Evolutionary conservation across 306 rosid species (phyloP).

Genomic region (Abrus pulchellus): DNA sequence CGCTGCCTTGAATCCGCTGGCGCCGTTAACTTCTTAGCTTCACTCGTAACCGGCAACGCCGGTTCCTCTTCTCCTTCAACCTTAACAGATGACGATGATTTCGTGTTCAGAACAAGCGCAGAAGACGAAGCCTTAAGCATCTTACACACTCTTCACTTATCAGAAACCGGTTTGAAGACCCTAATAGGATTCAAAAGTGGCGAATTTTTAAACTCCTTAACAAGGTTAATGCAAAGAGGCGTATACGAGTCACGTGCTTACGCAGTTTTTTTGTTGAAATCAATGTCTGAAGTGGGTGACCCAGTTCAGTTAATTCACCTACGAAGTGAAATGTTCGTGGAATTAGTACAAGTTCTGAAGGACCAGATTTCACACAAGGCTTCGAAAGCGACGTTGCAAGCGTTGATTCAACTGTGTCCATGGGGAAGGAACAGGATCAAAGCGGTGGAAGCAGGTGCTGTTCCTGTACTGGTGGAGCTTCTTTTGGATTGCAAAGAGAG

Average conservation of each 20-base stretch:
- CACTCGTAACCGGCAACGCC: slow-evolving; percentile 38
- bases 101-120: slow-evolving; percentile 8
- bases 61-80: neutral
- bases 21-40: slow-evolving; percentile 66
- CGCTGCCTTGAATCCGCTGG: slow-evolving; percentile 72
- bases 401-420: slow-evolving; percentile 56
- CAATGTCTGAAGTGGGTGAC: slow-evolving; percentile 63
- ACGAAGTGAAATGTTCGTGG: slow-evolving; percentile 55
- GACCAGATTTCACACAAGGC: slow-evolving; percentile 72
- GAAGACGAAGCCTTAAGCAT: slow-evolving; percentile 69
- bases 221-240: slow-evolving; percentile 58
- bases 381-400: slow-evolving; percentile 60
- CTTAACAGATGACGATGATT: neutral
- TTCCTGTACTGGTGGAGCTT: slow-evolving; percentile 62
- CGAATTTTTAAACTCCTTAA: slow-evolving; percentile 58
- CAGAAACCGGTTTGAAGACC: slow-evolving; percentile 54
- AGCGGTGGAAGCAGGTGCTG: slow-evolving; percentile 73
- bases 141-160: slow-evolving; percentile 59
- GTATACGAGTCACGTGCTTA: slow-evolving; percentile 75
- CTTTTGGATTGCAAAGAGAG: slow-evolving; percentile 64
- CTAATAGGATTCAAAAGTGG: slow-evolving; percentile 44
- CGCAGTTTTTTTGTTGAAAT: slow-evolving; percentile 62
- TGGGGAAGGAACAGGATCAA: slow-evolving; percentile 74
- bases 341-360: slow-evolving; percentile 57
- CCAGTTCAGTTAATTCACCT: slow-evolving; percentile 33